A percentile compares a stretch with the other conserved stretches of the same genome.
phyloP scores from a whole-genome alignment of 352 stramenopile species.

The Phytophthora crassamura region DNA sequence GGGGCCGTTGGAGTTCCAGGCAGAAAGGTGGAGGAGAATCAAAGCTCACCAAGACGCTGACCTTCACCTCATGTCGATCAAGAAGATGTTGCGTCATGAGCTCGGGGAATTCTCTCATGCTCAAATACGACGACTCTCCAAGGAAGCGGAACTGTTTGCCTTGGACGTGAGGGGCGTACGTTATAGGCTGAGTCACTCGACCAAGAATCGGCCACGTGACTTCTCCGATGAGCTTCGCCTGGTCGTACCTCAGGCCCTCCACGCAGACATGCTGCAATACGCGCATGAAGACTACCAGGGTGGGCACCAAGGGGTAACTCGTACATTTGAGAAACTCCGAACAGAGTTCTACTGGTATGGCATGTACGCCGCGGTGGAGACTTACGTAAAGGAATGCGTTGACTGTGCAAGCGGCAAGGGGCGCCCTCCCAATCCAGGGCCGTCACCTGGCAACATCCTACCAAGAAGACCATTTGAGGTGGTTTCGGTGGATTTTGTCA shows the following conservation, averaged over 20 bases:
- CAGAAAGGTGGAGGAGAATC: slow-evolving; percentile 6
- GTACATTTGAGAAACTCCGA: no score
- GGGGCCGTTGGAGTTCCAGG: not conserved
- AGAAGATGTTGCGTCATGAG: no score
- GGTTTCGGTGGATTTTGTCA: slow-evolving; percentile 8
- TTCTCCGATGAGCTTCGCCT: not conserved
- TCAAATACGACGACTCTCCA: not conserved
- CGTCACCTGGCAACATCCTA: slow-evolving; percentile 2
- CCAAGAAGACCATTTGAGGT: not conserved
- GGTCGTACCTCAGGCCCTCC: not conserved
- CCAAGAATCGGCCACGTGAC: not conserved
- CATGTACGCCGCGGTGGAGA: no score
- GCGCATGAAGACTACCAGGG: not conserved
- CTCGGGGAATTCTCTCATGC: no score
- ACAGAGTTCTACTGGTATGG: not conserved
- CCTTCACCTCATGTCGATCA: not conserved
- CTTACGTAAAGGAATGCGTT: no score
- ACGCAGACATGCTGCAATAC: not conserved
- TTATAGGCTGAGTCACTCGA: not conserved
- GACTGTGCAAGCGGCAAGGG: no score
- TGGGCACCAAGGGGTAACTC: not conserved
- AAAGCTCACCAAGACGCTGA: not conserved
- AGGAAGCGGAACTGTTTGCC: not conserved
- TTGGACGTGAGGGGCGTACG: not conserved
- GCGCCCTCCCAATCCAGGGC: no score